These are phyloP conservation scores for Paxillus ammoniavirescens DNA, from an alignment of 768 basidiomycete genomes.

Conservation along the genomic window DNA sequence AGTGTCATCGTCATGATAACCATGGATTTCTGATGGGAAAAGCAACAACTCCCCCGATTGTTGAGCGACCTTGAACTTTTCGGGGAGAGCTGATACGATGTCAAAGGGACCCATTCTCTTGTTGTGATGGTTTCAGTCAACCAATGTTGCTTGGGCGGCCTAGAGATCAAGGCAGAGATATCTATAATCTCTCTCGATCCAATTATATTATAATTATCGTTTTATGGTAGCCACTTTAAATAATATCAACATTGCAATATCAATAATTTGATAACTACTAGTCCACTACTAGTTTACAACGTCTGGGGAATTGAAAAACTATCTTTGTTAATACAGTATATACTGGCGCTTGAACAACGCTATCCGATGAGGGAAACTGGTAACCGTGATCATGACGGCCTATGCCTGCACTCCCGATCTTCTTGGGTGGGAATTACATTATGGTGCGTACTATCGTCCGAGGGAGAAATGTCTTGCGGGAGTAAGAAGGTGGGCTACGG, in stretches of 20 bases:
- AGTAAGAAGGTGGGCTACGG: background rate
- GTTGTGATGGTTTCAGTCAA: too few species aligned
- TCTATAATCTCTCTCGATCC: too few species aligned
- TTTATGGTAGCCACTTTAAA: too few species aligned
- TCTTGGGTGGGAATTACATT: background rate
- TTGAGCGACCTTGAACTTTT: slow-evolving; percentile 56
- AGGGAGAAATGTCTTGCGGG: background rate
- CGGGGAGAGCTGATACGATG: slow-evolving; percentile 54
- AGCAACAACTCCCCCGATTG: slow-evolving; percentile 68
- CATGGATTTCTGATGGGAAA: slow-evolving; percentile 70
- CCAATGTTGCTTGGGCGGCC: too few species aligned
- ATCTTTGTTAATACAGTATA: background rate
- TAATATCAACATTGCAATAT: too few species aligned
- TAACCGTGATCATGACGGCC: background rate
- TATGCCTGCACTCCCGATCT: background rate
- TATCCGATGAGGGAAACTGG: background rate
- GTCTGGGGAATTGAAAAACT: background rate
- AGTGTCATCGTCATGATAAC: slow-evolving; percentile 42
- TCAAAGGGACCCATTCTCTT: slow-evolving; percentile 28
- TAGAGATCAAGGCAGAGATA: too few species aligned
- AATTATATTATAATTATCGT: too few species aligned
- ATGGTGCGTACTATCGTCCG: background rate
- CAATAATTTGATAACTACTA: background rate
- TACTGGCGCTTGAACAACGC: background rate
- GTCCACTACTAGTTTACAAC: slow-evolving; percentile 2